Base-by-base conservation (phyloP, 495 filamentous ascomycete genomes). In the Chaetomidium leptoderma region DNA sequence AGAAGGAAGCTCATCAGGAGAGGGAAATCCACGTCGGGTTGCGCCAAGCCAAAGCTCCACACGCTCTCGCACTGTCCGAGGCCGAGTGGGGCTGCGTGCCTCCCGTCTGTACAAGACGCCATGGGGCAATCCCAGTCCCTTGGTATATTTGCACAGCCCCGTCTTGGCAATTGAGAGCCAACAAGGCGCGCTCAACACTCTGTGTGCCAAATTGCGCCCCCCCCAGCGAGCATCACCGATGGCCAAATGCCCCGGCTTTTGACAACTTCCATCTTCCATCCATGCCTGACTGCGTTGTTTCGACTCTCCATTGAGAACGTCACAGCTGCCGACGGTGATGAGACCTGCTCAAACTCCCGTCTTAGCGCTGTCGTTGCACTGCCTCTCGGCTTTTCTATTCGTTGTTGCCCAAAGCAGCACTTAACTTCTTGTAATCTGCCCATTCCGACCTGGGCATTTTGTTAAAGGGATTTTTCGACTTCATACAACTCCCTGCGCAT, bases 1-100 rank as follows among this genome's bases (percentile, higher is more conserved):
- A 17, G n/a, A 50, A 50, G 47, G 47, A 50, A 50, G 21, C 21
- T 42, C 39, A 37, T n/a, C n/a, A n/a, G n/a, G n/a, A n/a, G n/a
- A n/a, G n/a, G 26, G 44, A 46, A 46, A 30, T 27, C 10, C 14
- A 26, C 9, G 36, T 39, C 36, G 40, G 26, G 6, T 6, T 8
- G 6, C n/a, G n/a, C n/a, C n/a, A n/a, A n/a, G n/a, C n/a, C n/a
- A n/a, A n/a, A n/a, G n/a, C n/a, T n/a, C n/a, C n/a, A n/a, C n/a
- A n/a, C n/a, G n/a, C n/a, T n/a, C n/a, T n/a, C n/a, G n/a, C n/a
- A n/a, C n/a, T n/a, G n/a, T n/a, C n/a, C n/a, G n/a, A n/a, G n/a
- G n/a, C n/a, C n/a, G n/a, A n/a, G n/a, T n/a, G n/a, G n/a, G n/a
- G n/a, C n/a, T n/a, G n/a, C n/a, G n/a, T n/a, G n/a, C n/a, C n/a